Percentiles rank a stretch among this genome's conserved stretches.
These are phyloP conservation scores for Solanum hybrid DNA, from an alignment of 305 asterid species.

Conservation along the genomic window DNA sequence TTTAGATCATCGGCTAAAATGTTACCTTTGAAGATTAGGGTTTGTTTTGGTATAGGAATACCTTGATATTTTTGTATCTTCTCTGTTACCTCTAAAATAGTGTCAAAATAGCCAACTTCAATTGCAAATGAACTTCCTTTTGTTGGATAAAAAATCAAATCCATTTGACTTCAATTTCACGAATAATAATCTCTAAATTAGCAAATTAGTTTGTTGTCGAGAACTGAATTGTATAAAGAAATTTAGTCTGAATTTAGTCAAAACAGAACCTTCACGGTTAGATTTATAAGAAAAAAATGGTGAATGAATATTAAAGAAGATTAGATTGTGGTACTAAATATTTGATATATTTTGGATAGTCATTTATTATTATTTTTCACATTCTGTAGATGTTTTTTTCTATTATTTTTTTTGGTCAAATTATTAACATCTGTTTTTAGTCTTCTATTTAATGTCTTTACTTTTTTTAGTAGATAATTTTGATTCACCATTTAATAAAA, in stretches of 20 bases:
- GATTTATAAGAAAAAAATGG: not conserved
- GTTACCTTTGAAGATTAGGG: too few relatives aligned
- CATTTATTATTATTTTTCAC: not conserved
- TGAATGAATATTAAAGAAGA: not conserved
- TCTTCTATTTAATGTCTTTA: not conserved
- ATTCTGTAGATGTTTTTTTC: not conserved
- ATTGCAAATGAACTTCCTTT: not conserved
- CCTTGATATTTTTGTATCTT: too few relatives aligned
- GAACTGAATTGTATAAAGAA: not conserved
- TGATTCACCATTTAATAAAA: not conserved
- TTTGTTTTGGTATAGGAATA: too few relatives aligned
- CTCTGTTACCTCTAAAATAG: too few relatives aligned
- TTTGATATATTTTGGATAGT: not conserved
- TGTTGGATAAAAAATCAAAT: constrained; percentile 34
- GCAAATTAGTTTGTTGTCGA: not conserved
- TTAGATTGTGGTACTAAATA: not conserved
- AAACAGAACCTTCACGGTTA: not conserved
- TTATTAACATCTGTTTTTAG: not conserved
- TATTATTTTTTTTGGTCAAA: not conserved
- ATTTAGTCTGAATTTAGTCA: not conserved
- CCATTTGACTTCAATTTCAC: constrained; percentile 22
- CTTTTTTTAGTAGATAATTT: not conserved
- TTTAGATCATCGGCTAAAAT: too few relatives aligned
- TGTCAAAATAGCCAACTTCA: too few relatives aligned
- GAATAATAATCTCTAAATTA: not conserved